A percentile compares a stretch with the other conserved stretches of the same genome.
These are phyloP conservation scores for Salinomyces thailandicus DNA, from an alignment of 2,329 filamentous ascomycete species.

Conservation along the genomic window DNA sequence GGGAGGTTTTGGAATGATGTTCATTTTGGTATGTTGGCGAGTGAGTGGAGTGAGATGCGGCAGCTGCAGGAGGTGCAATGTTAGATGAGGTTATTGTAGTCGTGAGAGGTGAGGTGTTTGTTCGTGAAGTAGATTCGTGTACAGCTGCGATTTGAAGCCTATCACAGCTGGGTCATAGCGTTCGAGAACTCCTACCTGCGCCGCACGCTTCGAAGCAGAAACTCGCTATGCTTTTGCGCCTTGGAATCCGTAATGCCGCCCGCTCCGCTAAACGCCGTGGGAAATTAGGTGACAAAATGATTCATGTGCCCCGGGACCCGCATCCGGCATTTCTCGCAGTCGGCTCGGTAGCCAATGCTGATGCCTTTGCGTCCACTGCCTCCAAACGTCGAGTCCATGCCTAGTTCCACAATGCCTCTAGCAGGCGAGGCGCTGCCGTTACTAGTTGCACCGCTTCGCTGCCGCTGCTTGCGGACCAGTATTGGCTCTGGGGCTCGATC, in stretches of 20 bases:
- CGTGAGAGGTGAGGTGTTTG: too few relatives aligned
- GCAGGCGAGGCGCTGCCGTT: constrained; percentile 16
- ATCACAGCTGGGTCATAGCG: not conserved
- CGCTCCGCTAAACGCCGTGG: too few relatives aligned
- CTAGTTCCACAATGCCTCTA: not conserved
- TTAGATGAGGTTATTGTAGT: not conserved
- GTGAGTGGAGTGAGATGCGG: constrained; percentile 28
- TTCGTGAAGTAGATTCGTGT: too few relatives aligned
- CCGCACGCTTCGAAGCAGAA: not conserved
- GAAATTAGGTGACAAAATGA: constrained; percentile 32
- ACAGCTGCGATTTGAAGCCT: not conserved
- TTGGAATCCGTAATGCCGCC: too few relatives aligned
- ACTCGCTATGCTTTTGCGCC: too few relatives aligned
- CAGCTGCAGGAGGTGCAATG: not conserved
- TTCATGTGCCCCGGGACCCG: constrained; percentile 42
- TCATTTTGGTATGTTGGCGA: constrained; percentile 30
- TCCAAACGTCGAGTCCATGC: not conserved
- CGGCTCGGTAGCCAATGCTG: constrained; percentile 39
- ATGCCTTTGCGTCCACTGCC: constrained; percentile 25
- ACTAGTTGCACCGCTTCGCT: constrained; percentile 27
- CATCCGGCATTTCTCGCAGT: constrained; percentile 40
- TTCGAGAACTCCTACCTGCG: not conserved
- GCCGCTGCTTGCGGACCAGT: constrained; percentile 25
- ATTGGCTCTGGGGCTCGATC: constrained; percentile 14
- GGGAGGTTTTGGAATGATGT: constrained; percentile 29